Base-by-base conservation (phyloP, 257 asterid genomes). In the Anisodus tanguticus region DNA sequence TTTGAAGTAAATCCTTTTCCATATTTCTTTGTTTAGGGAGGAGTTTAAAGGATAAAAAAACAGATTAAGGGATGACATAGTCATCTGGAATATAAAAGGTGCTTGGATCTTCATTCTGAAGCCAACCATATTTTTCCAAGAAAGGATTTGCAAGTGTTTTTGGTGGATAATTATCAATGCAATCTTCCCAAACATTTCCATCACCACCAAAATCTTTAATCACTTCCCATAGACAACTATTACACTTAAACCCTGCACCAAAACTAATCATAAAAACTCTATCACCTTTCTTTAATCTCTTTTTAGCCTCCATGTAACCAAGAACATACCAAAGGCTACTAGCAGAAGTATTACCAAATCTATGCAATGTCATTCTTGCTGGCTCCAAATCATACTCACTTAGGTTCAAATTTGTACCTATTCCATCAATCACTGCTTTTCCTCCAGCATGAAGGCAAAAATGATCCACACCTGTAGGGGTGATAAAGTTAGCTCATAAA, bases 161-260 rank as follows among this genome's bases (percentile, higher is more conserved):
- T 2, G 83, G 83, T 3, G 99, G 99, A 59, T 93, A 95, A 9
- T 67, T 85, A 43, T 91, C 77, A 54, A 93, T 91, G 70, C 90
- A 88, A 1, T 88, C 93, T 37, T 54, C 49, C 99, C 99, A 94
- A 5, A 93, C 98, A 81, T 89, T 91, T 37, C 16, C 80, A 7
- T 90, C 26, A 22, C 26, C 92, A 19, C 80, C 92, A 90, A 93
- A 85, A 70, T 94, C 99, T 82, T 91, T 89, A 19, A 94, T 10
- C 80, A 95, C 99, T 49, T 95, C 97, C 98, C 99, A 95, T 79
- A 91, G 45, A 19, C 98, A 87, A 83, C 98, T 95, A 85, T 94
- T 93, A 81, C 99, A 95, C 92, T 95, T 95, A 31, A 95, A 95
- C 0, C 98, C 99, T 0, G 98, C 99, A 12, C 98, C 99, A 47